Base-by-base conservation (phyloP, 2,329 filamentous ascomycete genomes). In the Akanthomyces lecanii region DNA sequence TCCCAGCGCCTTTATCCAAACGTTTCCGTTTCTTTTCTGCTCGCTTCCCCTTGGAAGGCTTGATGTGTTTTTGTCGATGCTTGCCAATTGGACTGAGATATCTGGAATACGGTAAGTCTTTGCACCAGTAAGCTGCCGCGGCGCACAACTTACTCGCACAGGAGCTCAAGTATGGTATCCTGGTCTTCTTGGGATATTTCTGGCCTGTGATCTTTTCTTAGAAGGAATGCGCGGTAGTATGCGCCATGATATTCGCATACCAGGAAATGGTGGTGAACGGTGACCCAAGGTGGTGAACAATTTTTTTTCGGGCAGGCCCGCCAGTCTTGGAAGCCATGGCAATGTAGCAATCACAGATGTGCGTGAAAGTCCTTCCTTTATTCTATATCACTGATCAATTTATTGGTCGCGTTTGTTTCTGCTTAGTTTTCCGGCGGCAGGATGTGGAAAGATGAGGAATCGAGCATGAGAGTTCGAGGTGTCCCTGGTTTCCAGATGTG, bases 281-380 rank as follows among this genome's bases (percentile, higher is more conserved):
- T 3, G 85, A 85, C 54, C 89, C 86, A 28, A 89, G 80, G 68
- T 87, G 86, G 70, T 88, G 86, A 21, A 88, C 76, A 10, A 84
- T 78, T 70, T 82, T 88, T 65, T 84, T 88, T 51, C 81, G 80
- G 18, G 60, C 63, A 2, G 67, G 61, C 51, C 69, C 68, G 44
- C 68, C 62, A n/a, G 64, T 60, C 50, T 66, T 52, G 25, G 66
- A 65, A 7, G 72, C 62, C 73, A 75, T 75, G 12, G 5, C 48
- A 42, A 2, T 10, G 30, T 53, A 55, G n/a, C 28, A 16, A 6
- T 14, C 18, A 14, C 25, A 14, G 3, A 16, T 10, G 3, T 47
- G 14, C 14, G 38, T 16, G 16, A 5, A 14, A 10, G 38, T 3
- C 5, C 11, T 3, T 40, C 14, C 14, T 16, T 14, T 16, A 5